Evolutionary conservation across 169 alveolate genomes (phyloP), one percentile per base, ranked within the genome.

Genomic region (Pseudocohnilembus persalinus): DNA sequence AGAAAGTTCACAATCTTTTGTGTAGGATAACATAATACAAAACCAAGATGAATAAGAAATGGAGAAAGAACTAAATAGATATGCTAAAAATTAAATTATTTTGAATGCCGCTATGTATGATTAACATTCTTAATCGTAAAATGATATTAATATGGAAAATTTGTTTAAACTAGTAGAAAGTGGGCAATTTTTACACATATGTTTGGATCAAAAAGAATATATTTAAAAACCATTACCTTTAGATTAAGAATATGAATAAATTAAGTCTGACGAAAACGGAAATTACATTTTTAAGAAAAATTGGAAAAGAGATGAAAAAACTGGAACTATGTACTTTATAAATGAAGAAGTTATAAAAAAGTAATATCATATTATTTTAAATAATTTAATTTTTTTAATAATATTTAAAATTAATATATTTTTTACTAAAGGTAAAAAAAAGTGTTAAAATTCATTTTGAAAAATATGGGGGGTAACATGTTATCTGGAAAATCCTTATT

Each of bases 241-340:
- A 1, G n/a, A 73, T 4, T n/a, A n/a, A 4, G 77, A 83, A 76
- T 76, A 83, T 35, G 83, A 76, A 76, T 65, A 49, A 34, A 76
- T 35, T 0, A 75, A 28, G n/a, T 73, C 31, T 1, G 73, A 30
- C 27, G 85, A 80, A 80, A 79, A 63, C 4, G 90, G 90, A 28
- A 85, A 86, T 81, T 86, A 80, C 32, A 79, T 77, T 29, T 86
- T 80, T 29, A 86, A 83, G 80, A 74, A 86, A 74, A 83, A 86
- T 33, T 86, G 90, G 90, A 76, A 86, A 76, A 80, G 90, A 31
- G 83, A 76, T 64, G 35, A 26, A 74, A 86, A 86, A 49, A 81
- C 83, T 30, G 90, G 90, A 20, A 78, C 78, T 68, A 68, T 86
- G 77, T 31, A 79, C 72, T 86, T 80, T 65, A 31, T 75, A 63